Evolutionary conservation across 768 basidiomycete species (phyloP).

Genomic region (Suillus americanus): DNA sequence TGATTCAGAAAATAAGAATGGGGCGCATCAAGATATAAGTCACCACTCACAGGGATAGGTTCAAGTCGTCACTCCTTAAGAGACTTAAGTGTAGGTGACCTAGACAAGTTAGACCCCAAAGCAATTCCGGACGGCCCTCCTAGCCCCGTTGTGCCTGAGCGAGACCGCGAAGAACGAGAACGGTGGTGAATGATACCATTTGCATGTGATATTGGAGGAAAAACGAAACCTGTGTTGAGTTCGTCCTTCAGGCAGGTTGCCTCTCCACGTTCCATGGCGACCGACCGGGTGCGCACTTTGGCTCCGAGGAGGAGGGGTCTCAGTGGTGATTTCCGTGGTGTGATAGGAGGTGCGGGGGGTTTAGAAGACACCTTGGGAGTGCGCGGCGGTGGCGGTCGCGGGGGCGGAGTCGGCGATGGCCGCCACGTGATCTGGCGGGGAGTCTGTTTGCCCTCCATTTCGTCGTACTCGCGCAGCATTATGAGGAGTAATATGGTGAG

Average conservation of each 20-base stretch:
- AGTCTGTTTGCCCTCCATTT: conserved; percentile 3
- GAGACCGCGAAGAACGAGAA: conserved; percentile 11
- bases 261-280: conserved; percentile 39
- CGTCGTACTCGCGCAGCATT: conserved; percentile 38
- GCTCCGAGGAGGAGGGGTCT: conserved; percentile 26
- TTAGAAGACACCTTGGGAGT: conserved; percentile 10
- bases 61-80: conserved; percentile 2
- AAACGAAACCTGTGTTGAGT: conserved; percentile 41
- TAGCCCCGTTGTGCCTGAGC: background rate
- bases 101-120: conserved; percentile 1
- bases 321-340: conserved; percentile 4
- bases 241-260: conserved; percentile 37
- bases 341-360: background rate
- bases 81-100: conserved; percentile 7
- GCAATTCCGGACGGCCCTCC: conserved; percentile 4
- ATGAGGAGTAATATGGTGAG: conserved; percentile 43
- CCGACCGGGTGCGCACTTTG: conserved; percentile 30
- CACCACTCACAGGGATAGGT: background rate
- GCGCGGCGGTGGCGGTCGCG: background rate
- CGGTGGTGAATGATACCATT: conserved; percentile 9
- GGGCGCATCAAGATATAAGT: background rate
- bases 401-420: conserved; percentile 18
- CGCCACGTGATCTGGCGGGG: background rate
- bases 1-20: background rate
- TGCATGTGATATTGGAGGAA: conserved; percentile 32